A percentile compares a stretch with the other conserved stretches of the same genome.
phyloP scores from a whole-genome alignment of 202 grass and related monocot species.

The Zizania palustris region DNA sequence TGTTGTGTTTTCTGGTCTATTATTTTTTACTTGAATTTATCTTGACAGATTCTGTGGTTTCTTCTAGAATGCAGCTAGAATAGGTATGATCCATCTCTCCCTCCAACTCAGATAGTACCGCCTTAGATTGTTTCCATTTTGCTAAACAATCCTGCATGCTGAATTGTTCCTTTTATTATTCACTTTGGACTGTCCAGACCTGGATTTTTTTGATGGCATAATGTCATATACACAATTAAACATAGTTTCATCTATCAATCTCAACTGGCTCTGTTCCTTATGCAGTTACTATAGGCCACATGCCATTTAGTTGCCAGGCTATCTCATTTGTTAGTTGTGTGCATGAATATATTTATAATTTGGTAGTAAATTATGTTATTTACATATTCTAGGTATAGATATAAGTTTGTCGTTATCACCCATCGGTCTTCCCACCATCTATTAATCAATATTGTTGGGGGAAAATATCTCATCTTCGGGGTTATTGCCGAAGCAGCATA shows the following conservation, averaged over 20 bases:
- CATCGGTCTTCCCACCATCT: background rate
- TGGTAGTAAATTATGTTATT: background rate
- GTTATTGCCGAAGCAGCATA: too few relatives aligned
- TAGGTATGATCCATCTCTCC: slow-evolving; percentile 53
- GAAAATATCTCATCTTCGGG: too few relatives aligned
- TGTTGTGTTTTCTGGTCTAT: background rate
- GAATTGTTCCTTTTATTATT: background rate
- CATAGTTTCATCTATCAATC: too few relatives aligned
- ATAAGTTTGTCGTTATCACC: background rate
- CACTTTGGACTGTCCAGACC: background rate
- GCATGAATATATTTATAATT: background rate
- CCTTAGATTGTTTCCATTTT: background rate
- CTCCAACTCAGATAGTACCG: background rate
- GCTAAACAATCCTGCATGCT: slow-evolving; percentile 5
- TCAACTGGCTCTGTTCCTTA: background rate
- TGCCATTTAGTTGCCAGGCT: background rate
- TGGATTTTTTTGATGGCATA: too few relatives aligned
- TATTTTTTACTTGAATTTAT: slow-evolving; percentile 26
- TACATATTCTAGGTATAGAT: background rate
- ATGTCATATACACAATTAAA: background rate
- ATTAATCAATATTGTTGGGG: background rate
- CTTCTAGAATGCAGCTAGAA: slow-evolving; percentile 96
- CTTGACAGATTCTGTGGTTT: slow-evolving; percentile 59
- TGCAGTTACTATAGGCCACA: background rate
- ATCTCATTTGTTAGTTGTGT: background rate